These are phyloP conservation scores for Epithemia pelagica DNA, from an alignment of 108 stramenopile genomes.

Conservation along the genomic window DNA sequence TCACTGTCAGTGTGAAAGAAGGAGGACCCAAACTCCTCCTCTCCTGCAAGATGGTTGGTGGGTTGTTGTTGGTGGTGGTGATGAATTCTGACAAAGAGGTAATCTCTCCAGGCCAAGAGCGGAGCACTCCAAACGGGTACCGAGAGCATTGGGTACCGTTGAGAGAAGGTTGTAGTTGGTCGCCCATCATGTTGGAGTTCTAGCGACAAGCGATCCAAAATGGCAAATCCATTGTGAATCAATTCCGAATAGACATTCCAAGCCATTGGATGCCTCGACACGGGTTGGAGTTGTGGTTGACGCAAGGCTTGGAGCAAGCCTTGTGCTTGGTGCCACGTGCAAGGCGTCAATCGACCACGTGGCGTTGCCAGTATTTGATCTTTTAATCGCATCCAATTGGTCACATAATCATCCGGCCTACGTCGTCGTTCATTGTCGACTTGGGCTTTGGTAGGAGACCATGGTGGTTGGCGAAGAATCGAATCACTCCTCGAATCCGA, in stretches of 20 bases:
- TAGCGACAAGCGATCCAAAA: not conserved
- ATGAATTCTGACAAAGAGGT: not conserved
- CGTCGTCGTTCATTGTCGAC: no score
- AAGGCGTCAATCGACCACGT: not conserved
- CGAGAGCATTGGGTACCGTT: not conserved
- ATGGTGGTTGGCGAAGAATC: no score
- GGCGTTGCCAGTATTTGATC: not conserved
- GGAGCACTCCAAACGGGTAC: not conserved
- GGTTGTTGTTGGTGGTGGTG: not conserved
- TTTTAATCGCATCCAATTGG: not conserved
- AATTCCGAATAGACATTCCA: no score
- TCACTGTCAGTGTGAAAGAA: no score
- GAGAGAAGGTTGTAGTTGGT: not conserved
- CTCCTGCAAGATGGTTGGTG: no score
- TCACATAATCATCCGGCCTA: not conserved
- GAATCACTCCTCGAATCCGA: no score
- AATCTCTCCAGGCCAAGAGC: not conserved
- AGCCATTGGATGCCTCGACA: no score
- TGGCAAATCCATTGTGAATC: not conserved
- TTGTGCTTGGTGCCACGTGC: not conserved
- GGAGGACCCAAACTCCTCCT: no score
- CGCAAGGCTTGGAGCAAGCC: not conserved
- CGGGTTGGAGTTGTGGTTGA: not conserved
- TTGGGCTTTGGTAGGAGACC: no score
- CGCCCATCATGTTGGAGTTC: not conserved